Conservation (phyloP, 306 rosid species). For the Lathyrus aphaca region DNA sequence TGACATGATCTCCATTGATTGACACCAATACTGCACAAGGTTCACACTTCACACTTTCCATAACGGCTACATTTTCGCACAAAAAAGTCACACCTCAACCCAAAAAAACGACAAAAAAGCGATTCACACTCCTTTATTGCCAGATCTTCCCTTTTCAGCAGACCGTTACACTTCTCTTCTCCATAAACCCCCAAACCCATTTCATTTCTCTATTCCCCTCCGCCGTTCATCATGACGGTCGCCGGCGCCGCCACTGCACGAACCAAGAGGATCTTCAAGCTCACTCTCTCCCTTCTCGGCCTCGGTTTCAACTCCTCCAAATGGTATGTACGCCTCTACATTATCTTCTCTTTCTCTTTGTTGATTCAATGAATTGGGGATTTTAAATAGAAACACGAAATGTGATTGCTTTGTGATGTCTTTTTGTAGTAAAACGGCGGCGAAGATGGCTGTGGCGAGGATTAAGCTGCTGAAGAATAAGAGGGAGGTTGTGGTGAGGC, state of each 20-base stretch:
- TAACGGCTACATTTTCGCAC: constrained; percentile 57
- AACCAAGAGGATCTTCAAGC: constrained; percentile 67
- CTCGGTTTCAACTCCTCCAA: constrained; percentile 84
- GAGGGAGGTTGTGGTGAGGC: constrained; percentile 88
- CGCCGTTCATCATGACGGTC: constrained; percentile 58
- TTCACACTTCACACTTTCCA: constrained; percentile 10
- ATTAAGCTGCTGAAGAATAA: constrained; percentile 93
- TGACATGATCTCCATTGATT: neutral
- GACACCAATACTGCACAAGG: constrained; percentile 4
- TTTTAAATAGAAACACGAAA: neutral
- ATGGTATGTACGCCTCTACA: constrained; percentile 50
- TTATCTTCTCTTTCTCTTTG: neutral
- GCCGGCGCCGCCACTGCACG: constrained; percentile 55
- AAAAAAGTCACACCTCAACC: neutral
- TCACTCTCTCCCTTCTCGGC: constrained; percentile 65
- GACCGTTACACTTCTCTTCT: constrained; percentile 40
- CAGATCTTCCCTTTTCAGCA: constrained; percentile 1
- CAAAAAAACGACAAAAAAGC: neutral
- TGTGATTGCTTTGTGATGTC: neutral
- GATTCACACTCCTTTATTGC: neutral
- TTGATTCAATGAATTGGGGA: neutral
- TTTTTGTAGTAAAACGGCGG: constrained; percentile 82
- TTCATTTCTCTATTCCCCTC: neutral
- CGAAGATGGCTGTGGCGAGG: constrained; percentile 98
- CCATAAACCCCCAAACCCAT: constrained; percentile 28